These are phyloP conservation scores for Emiliania huxleyi DNA, from an alignment of 78 protist genomes.

Conservation along the genomic window DNA sequence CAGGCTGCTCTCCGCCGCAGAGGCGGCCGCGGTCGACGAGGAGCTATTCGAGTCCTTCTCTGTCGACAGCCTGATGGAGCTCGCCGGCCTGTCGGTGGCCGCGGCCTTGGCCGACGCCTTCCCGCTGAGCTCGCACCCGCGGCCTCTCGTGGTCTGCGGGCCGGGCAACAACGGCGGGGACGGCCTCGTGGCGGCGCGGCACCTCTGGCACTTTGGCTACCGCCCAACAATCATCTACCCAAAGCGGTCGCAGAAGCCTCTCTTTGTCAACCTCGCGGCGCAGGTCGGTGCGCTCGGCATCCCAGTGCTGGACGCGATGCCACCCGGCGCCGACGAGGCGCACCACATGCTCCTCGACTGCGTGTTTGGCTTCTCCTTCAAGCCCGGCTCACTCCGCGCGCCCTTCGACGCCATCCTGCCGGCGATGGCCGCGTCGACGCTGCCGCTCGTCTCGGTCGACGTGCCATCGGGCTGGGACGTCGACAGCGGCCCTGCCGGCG, in stretches of 20 bases:
- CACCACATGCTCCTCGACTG: conserved; percentile 77
- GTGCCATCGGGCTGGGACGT: conserved; percentile 91
- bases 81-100: conserved; percentile 65
- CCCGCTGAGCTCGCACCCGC: neutral
- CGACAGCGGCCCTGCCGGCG: conserved; percentile 55
- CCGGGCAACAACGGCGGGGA: conserved; percentile 92
- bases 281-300: neutral
- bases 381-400: conserved; percentile 67
- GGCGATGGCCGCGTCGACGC: neutral
- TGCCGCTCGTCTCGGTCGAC: conserved; percentile 78
- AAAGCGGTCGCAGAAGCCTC: conserved; percentile 25
- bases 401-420: conserved; percentile 67
- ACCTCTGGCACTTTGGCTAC: conserved; percentile 72
- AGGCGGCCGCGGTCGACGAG: conserved; percentile 18
- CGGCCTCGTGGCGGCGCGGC: conserved; percentile 87
- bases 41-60: conserved; percentile 10
- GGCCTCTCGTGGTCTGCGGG: conserved; percentile 46
- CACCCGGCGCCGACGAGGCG: neutral
- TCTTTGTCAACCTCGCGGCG: neutral
- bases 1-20: neutral
- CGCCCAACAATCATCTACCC: neutral
- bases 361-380: conserved; percentile 79
- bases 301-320: neutral
- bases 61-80: conserved; percentile 77
- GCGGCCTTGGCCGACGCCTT: neutral